phyloP scores from a whole-genome alignment of 345 rosid genomes.

The Bretschneidera sinensis region DNA sequence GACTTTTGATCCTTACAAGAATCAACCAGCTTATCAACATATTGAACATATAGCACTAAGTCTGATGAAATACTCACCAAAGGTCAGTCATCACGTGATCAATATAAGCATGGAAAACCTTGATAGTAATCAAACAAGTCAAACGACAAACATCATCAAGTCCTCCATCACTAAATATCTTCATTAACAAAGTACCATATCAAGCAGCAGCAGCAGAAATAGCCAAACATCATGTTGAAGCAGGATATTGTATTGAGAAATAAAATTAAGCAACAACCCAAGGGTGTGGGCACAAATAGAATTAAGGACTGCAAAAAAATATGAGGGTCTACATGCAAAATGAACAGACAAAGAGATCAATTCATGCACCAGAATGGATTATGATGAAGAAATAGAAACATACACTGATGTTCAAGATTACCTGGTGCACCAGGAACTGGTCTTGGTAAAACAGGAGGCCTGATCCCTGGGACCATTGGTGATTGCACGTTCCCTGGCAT shows the following conservation, averaged over 20 bases:
- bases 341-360: no score
- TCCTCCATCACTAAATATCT: not conserved
- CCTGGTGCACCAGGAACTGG: slow-evolving; percentile 62
- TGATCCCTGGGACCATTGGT: slow-evolving; percentile 58
- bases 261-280: not conserved
- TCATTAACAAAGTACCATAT: not conserved
- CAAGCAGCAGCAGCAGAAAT: not conserved
- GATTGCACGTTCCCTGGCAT: slow-evolving; percentile 33
- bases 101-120: not conserved
- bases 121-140: not conserved
- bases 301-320: not conserved
- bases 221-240: not conserved
- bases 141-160: not conserved
- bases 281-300: not conserved
- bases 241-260: not conserved
- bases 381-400: not conserved
- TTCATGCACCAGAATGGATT: no score
- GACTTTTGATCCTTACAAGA: no score
- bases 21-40: not conserved
- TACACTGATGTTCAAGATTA: slow-evolving; percentile 5
- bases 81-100: not conserved
- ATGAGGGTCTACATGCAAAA: no score
- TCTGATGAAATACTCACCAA: not conserved
- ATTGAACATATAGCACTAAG: not conserved
- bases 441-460: slow-evolving; percentile 86